Conservation (phyloP, 2,329 filamentous ascomycete species). For the Furcasterigmium furcatum region DNA sequence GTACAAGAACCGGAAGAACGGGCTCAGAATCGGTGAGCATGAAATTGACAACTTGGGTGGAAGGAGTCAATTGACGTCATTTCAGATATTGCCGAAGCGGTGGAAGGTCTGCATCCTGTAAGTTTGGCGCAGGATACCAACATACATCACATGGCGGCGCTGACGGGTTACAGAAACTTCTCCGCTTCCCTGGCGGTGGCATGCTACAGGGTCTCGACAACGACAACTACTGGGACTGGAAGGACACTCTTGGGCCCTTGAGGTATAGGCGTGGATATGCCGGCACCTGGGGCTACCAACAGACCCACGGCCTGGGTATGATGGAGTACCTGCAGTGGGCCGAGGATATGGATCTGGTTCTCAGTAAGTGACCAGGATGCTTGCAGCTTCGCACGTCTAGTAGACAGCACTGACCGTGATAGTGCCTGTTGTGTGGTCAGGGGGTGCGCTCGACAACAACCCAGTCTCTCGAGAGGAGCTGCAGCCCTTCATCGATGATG, state of each 20-base stretch:
- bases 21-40: too few relatives aligned
- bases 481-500: constrained; percentile 54
- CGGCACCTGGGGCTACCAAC: constrained; percentile 55
- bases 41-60: too few relatives aligned
- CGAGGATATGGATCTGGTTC: constrained; percentile 55
- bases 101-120: constrained; percentile 45
- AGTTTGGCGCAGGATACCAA: constrained; percentile 26
- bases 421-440: constrained; percentile 56
- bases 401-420: too few relatives aligned
- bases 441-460: constrained; percentile 51
- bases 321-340: constrained; percentile 61
- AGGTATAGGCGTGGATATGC: constrained; percentile 51
- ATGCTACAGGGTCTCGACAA: constrained; percentile 50
- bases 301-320: constrained; percentile 60
- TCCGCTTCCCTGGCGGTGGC: constrained; percentile 65
- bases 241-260: constrained; percentile 51
- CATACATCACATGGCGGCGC: neutral
- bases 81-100: constrained; percentile 51
- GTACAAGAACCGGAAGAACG: constrained; percentile 55
- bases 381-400: too few relatives aligned
- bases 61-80: too few relatives aligned
- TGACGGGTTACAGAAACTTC: constrained; percentile 32
- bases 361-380: too few relatives aligned
- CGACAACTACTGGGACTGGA: constrained; percentile 46
- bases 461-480: constrained; percentile 49